These are phyloP conservation scores for Ganoderma sp. DNA, from an alignment of 1,284 basidiomycete species.

Conservation along the genomic window DNA sequence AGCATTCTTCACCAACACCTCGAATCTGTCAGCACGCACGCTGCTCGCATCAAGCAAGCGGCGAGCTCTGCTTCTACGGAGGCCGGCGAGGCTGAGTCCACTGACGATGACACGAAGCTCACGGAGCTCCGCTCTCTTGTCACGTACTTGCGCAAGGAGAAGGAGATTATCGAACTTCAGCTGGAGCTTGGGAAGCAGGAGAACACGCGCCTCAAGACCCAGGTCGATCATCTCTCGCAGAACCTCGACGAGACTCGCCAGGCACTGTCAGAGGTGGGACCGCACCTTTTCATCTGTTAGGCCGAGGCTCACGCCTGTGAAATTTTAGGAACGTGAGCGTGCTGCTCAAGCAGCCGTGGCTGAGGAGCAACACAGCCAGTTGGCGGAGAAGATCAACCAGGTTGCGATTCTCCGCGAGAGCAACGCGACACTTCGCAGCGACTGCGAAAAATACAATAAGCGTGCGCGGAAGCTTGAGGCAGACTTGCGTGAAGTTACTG, in stretches of 20 bases:
- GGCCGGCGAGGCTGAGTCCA: slow-evolving; percentile 50
- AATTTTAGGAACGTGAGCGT: slow-evolving; percentile 73
- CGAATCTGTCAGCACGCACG: slow-evolving; percentile 84
- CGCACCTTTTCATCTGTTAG: background rate
- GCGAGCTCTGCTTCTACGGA: slow-evolving; percentile 56
- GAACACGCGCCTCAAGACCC: slow-evolving; percentile 74
- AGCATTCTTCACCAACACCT: slow-evolving; percentile 82
- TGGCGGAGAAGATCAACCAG: slow-evolving; percentile 88
- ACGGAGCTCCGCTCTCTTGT: slow-evolving; percentile 83
- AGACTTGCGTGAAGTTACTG: slow-evolving; percentile 62
- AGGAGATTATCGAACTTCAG: slow-evolving; percentile 89
- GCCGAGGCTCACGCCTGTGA: background rate
- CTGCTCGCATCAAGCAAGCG: slow-evolving; percentile 75
- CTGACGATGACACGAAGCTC: slow-evolving; percentile 65
- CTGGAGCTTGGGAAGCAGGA: slow-evolving; percentile 88
- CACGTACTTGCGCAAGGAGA: slow-evolving; percentile 85
- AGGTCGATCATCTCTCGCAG: slow-evolving; percentile 76
- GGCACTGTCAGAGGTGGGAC: slow-evolving; percentile 65
- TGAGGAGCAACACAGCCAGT: slow-evolving; percentile 83
- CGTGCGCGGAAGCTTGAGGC: slow-evolving; percentile 69
- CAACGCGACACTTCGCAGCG: slow-evolving; percentile 83
- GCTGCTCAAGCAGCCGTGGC: slow-evolving; percentile 72
- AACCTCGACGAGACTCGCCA: slow-evolving; percentile 73
- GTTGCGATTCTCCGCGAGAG: slow-evolving; percentile 88
- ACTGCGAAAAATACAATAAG: slow-evolving; percentile 71